A percentile compares a stretch with the other conserved stretches of the same genome.
Evolutionary conservation across 257 asterid genomes (phyloP).

Genomic region (Handroanthus guayacan): DNA sequence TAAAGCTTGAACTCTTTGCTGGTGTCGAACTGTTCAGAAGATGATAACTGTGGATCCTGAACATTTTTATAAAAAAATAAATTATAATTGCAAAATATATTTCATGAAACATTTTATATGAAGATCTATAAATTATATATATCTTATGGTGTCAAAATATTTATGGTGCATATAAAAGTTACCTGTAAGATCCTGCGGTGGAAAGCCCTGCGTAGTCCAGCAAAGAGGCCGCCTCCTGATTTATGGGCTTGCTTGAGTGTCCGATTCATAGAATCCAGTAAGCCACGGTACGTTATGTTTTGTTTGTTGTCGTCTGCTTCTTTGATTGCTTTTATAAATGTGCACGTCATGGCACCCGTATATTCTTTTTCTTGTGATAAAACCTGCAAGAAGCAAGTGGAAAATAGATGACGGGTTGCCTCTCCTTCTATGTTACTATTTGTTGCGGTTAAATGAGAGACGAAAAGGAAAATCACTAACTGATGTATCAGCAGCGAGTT

Average conservation of each 20-base stretch:
- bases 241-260: constrained; percentile 49
- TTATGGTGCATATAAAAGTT: constrained; percentile 3
- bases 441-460: constrained; percentile 7
- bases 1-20: constrained; percentile 51
- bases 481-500: constrained; percentile 77
- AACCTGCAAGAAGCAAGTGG: constrained; percentile 47
- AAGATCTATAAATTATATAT: neutral
- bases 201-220: constrained; percentile 50
- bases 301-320: constrained; percentile 26
- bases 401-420: neutral
- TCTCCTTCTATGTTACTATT: constrained; percentile 6
- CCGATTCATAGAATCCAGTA: constrained; percentile 51
- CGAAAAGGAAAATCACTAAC: constrained; percentile 41
- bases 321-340: constrained; percentile 60
- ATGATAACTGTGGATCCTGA: constrained; percentile 69
- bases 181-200: constrained; percentile 72
- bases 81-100: constrained; percentile 4
- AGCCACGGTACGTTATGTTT: constrained; percentile 50
- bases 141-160: neutral
- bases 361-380: constrained; percentile 50
- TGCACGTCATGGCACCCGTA: constrained; percentile 72
- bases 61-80: neutral
- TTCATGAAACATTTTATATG: neutral
- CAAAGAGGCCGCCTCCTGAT: constrained; percentile 39
- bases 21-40: constrained; percentile 47